Percentiles rank a stretch among this genome's conserved stretches.
Conservation (phyloP, 148 eudicot genomes). For the Nyssa sinensis region DNA sequence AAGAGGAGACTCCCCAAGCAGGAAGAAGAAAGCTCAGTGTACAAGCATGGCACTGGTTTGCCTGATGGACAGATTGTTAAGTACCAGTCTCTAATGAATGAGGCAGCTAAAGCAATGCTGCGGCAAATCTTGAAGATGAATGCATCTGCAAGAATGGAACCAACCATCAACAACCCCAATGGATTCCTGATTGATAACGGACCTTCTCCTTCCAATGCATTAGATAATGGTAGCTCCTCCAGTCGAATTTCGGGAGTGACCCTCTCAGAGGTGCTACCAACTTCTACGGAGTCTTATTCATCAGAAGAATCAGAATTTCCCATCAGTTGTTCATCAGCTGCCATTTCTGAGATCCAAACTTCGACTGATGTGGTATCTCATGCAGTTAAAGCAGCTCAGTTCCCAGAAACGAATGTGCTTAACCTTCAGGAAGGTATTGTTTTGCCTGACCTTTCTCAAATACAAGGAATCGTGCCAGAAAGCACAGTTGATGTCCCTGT, state of each 20-base stretch:
- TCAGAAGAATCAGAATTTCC: slow-evolving; percentile 31
- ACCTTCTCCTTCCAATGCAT: slow-evolving; percentile 25
- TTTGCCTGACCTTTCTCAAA: slow-evolving; percentile 26
- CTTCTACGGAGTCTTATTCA: slow-evolving; percentile 31
- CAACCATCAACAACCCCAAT: slow-evolving; percentile 37
- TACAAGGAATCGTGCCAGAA: slow-evolving; percentile 23
- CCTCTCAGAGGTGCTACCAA: slow-evolving; percentile 51
- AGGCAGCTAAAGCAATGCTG: slow-evolving; percentile 76
- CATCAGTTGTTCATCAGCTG: slow-evolving; percentile 17
- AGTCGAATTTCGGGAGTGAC: slow-evolving; percentile 47
- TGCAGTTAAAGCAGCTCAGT: slow-evolving; percentile 19
- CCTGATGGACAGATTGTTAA: slow-evolving; percentile 61
- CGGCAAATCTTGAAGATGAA: slow-evolving; percentile 55
- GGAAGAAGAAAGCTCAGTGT: slow-evolving; percentile 48
- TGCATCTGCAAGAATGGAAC: slow-evolving; percentile 50
- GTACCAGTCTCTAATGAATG: slow-evolving; percentile 76
- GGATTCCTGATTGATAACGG: slow-evolving; percentile 46
- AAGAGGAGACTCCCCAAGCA: slow-evolving; percentile 75
- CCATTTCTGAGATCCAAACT: slow-evolving; percentile 25
- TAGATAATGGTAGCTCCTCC: slow-evolving; percentile 35
- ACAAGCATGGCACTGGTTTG: slow-evolving; percentile 26
- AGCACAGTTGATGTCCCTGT: slow-evolving; percentile 26
- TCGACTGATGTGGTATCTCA: slow-evolving; percentile 17
- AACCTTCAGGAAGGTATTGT: slow-evolving; percentile 23
- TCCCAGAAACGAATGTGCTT: slow-evolving; percentile 27